Base-by-base conservation (phyloP, 176 grass and related monocot species). In the Ampelocalamus luodianensis region DNA sequence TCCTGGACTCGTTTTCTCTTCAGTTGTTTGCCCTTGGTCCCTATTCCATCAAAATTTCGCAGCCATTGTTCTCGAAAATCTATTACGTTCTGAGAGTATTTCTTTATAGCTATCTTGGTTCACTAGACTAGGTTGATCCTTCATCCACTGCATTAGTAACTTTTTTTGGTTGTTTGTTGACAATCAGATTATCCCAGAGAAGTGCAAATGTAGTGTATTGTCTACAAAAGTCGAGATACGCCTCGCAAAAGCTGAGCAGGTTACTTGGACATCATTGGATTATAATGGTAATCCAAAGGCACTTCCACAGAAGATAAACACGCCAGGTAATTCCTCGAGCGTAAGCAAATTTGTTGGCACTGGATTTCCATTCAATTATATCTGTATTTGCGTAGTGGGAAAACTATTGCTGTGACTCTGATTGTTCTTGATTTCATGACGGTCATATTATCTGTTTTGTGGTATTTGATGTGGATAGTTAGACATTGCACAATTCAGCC, bases 221-320 rank as follows among this genome's bases (percentile, higher is more conserved):
- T 79, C 85, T 54, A 85, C 94, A 63, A 97, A 94, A 85, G 89
- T 97, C 5, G 94, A 97, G 72, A 88, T 97, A 44, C 88, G 88
- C 20, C 88, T 97, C 3, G 62, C 80, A 79, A 94, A 97, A 87
- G 88, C 90, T 39, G 92, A 97, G 76, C 65, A 60, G n/a, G 61
- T 97, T 68, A 67, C 72, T 48, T 97, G 94, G 94, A 88, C 88
- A 32, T 87, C 94, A 58, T 48, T 97, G 40, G 92, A 97, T 71
- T 92, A 92, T 40, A 89, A 36, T 74, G 61, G 71, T 58, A 86
- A 86, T 77, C 71, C 77, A 48, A 90, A 90, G 51, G 54, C 80
- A n/a, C 20, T 84, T 56, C 77, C 90, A 34, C 90, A 89, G 65
- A 92, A 87, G 79, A 89, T 90, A 77, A 92, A 64, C 68, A n/a